Base-by-base conservation (phyloP, 164 flowering plant genomes). In the Kalanchoe fedtschenkoi region DNA sequence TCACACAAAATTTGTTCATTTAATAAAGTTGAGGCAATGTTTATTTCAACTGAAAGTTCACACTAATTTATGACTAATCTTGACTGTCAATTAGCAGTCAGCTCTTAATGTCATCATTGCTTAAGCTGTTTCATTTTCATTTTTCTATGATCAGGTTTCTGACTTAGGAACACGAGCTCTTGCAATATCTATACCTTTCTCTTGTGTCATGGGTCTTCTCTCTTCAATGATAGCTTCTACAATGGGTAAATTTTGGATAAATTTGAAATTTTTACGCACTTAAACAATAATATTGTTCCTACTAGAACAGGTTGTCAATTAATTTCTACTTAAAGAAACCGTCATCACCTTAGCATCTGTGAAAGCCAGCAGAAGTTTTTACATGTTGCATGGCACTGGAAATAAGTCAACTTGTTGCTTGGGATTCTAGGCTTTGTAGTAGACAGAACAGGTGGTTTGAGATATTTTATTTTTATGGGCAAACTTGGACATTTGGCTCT, bases 191-290 rank as follows among this genome's bases (percentile, higher is more conserved):
- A 71, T 89, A 47, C 93, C 93, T 30, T 87, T 87, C 73, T 78
- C 93, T 58, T 85, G 91, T 79, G 87, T 75, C 59, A 64, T 87
- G 55, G 96, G 96, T 22, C 87, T 89, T 59, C 82, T 87, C 32
- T 83, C 96, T 24, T 80, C 96, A 65, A 77, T 87, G 83, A 83
- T 79, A 60, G 81, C 96, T 61, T 82, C 96, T 35, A 87, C 89
- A 38, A 83, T 87, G 91, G 96, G 93, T 89, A 71, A 61, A 65
- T 33, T 37, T 53, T 6, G 22, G 24, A 33, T 34, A 5, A 42
- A n/a, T 74, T 33, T 21, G 16, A 42, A 61, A 51, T 22, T 61
- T 61, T 2, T 58, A 24, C 16, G 24, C 0, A 5, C 39, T 37
- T 32, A 51, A 51, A 26, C 17, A 24, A 17, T 30, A 51, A 51